Evolutionary conservation across 2,329 filamentous ascomycete genomes (phyloP).

Genomic region (Colletotrichum sp.): DNA sequence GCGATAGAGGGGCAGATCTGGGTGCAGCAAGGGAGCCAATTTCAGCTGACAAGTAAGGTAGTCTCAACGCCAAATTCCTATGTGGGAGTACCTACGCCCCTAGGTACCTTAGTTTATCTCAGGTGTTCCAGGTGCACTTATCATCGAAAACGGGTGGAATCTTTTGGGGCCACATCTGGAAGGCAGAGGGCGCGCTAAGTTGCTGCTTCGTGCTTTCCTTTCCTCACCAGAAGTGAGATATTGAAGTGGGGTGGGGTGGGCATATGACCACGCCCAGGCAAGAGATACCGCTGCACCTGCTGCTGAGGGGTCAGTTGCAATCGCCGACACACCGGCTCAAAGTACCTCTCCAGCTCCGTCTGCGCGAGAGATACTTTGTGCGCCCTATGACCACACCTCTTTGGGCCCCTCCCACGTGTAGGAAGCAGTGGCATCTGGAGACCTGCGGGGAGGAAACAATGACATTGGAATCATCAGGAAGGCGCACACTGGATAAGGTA

Average conservation of each 20-base stretch:
- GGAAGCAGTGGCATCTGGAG: slow-evolving; percentile 13
- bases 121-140: background rate
- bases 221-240: background rate
- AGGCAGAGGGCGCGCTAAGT: background rate
- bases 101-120: background rate
- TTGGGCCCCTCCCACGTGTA: slow-evolving; percentile 8
- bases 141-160: background rate
- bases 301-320: background rate
- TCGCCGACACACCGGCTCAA: background rate
- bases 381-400: background rate
- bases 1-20: background rate
- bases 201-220: background rate
- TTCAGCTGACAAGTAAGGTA: background rate
- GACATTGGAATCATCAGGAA: background rate
- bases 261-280: background rate
- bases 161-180: background rate
- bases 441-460: background rate
- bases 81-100: background rate
- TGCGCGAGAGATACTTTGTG: background rate
- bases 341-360: background rate
- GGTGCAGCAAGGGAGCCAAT: background rate
- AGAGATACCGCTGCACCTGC: background rate
- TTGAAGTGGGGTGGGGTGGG: background rate
- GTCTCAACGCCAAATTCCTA: rapidly evolving
- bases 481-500: background rate